These are phyloP conservation scores for Dictyostelium discoideum DNA, from an alignment of 78 protist genomes.

Conservation along the genomic window DNA sequence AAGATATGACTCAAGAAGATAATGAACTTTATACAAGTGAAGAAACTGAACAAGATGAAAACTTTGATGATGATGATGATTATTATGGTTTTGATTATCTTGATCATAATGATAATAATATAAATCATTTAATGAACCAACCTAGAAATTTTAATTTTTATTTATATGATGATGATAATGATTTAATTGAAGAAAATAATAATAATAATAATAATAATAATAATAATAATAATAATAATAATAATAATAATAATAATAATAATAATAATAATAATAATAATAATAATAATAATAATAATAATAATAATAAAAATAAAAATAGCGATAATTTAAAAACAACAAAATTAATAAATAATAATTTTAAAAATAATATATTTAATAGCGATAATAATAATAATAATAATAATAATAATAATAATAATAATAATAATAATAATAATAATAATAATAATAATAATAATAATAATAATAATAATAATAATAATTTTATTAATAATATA, in stretches of 20 bases:
- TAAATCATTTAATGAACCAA: neutral
- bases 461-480: neutral
- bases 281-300: neutral
- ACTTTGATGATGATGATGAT: slow-evolving; percentile 29
- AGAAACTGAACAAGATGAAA: slow-evolving; percentile 6
- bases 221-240: neutral
- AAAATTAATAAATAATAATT: too few species aligned
- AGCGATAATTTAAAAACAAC: neutral
- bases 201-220: neutral
- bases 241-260: neutral
- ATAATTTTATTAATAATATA: neutral
- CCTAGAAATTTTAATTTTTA: neutral
- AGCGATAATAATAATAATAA: neutral
- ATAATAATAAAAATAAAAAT: neutral
- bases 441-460: neutral
- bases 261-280: neutral
- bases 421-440: neutral
- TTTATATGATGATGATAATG: slow-evolving; percentile 8
- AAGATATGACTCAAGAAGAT: slow-evolving; percentile 46
- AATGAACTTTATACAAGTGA: slow-evolving; percentile 12
- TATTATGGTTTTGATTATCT: slow-evolving; percentile 2
- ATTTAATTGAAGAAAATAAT: neutral
- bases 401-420: neutral
- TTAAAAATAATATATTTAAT: neutral
- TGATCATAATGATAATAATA: neutral